Evolutionary conservation across 192 early-diverging fungal genomes (phyloP), one percentile per base, ranked within the genome.

Genomic region (Umbelopsis sp.): DNA sequence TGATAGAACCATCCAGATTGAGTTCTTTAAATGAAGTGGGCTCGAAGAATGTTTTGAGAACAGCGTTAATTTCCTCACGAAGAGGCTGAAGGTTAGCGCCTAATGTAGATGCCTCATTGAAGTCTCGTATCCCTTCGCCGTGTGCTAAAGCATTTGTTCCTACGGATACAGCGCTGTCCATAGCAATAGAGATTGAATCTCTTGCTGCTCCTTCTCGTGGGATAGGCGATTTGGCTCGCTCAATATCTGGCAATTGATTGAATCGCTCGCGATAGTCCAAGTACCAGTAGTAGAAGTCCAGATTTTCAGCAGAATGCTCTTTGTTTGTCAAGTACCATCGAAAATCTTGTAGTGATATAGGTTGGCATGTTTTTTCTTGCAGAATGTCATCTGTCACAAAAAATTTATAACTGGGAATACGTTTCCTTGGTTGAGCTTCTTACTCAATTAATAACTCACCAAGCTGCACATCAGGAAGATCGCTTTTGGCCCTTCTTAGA

Each of bases 201-300:
- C 44, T 38, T 36, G 67, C 25, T 56, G 75, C 6, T 36, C 36
- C 24, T 21, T 71, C 74, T 32, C 36, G 52, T 51, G 74, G 74
- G 20, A 69, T 69, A 0, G 69, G 69, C 50, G 74, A 67, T 45
- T 54, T 38, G 8, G 25, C 43, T 26, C 66, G 51, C 31, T 66
- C 51, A 0, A 41, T 36, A 10, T 66, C 49, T 6, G 74, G 36
- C 43, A 76, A 26, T 1, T 71, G 25, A 16, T 47, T 65, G 38
- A 70, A 76, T 29, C 70, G 45, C 32, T 45, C 44, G 21, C 47
- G 45, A 52, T 76, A 76, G 22, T 65, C 70, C 22, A 65, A 32
- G 25, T 68, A 73, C 72, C 72, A 77, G 43, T 62, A 66, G 41
- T 77, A 67, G 62, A 77, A 77, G 7, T 72, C 62, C 11, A 77